Conservation (phyloP, 2,329 filamentous ascomycete genomes). For the Colletotrichum acutatum region DNA sequence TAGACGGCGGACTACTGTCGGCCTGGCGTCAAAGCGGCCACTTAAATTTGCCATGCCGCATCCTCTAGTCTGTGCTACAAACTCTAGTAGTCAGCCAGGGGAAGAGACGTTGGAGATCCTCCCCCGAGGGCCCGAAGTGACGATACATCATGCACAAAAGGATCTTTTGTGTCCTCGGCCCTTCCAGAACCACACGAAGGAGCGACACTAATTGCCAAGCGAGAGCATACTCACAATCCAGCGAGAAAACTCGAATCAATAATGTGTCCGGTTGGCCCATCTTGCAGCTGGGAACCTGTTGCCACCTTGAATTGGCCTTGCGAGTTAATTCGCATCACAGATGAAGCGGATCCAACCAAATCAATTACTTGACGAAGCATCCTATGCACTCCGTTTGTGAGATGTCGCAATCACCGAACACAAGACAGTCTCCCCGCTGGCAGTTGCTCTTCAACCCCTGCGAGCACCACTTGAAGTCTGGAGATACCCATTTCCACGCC, state of each 20-base stretch:
- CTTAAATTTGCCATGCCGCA: constrained; percentile 20
- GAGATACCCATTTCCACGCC: constrained; percentile 1
- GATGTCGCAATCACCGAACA: neutral
- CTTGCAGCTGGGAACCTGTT: neutral
- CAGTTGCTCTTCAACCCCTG: constrained; percentile 4
- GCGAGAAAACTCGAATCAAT: neutral
- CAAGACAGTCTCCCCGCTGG: constrained; percentile 1
- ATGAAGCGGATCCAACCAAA: neutral
- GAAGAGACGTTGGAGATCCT: too few relatives aligned
- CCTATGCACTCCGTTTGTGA: neutral
- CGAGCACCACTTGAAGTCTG: constrained; percentile 4
- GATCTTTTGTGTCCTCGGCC: constrained; percentile 31
- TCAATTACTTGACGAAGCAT: neutral
- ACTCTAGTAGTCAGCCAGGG: neutral
- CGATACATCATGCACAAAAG: constrained; percentile 15
- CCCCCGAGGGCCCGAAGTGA: neutral
- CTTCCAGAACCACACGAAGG: constrained; percentile 19
- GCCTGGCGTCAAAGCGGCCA: constrained; percentile 20
- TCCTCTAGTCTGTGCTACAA: neutral
- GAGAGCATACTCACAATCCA: neutral
- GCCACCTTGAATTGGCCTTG: neutral
- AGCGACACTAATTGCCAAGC: constrained; percentile 19
- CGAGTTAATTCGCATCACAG: neutral
- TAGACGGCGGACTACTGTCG: constrained; percentile 13
- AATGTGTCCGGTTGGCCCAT: neutral